A percentile compares a stretch with the other conserved stretches of the same genome.
Conservation (phyloP, 179 eudicot species). For the Beta corolliflora region DNA sequence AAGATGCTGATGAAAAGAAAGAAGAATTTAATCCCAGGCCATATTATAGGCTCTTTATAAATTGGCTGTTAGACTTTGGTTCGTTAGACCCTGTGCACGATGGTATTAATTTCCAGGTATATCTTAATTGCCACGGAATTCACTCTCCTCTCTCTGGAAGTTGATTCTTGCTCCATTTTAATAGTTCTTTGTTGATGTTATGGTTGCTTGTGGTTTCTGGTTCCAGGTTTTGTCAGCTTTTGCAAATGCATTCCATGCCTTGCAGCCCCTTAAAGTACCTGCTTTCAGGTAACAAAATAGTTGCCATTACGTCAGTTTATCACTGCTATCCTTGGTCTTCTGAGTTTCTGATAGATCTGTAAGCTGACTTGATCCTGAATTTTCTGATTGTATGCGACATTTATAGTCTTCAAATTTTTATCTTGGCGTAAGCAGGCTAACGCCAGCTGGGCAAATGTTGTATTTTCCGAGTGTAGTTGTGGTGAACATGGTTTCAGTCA, state of each 20-base stretch:
- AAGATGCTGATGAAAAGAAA: constrained; percentile 87
- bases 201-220: constrained; percentile 18
- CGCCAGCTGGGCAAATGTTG: background rate
- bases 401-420: background rate
- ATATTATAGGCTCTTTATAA: constrained; percentile 81
- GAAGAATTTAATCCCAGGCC: constrained; percentile 82
- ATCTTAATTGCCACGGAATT: background rate
- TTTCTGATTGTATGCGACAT: background rate
- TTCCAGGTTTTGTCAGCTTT: constrained; percentile 81
- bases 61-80: constrained; percentile 78
- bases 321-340: background rate
- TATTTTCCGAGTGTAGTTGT: too few relatives aligned
- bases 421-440: background rate
- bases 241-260: constrained; percentile 87
- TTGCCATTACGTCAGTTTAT: background rate
- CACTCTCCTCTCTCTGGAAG: background rate
- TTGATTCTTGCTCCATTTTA: background rate
- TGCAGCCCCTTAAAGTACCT: constrained; percentile 92
- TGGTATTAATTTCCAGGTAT: constrained; percentile 93
- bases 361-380: background rate
- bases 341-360: background rate
- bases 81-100: constrained; percentile 80
- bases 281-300: constrained; percentile 66
- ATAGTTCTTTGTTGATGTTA: background rate
- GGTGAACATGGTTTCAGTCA: background rate